Evolutionary conservation across 1,284 basidiomycete genomes (phyloP).

Genomic region (Fistulinella staudtii): DNA sequence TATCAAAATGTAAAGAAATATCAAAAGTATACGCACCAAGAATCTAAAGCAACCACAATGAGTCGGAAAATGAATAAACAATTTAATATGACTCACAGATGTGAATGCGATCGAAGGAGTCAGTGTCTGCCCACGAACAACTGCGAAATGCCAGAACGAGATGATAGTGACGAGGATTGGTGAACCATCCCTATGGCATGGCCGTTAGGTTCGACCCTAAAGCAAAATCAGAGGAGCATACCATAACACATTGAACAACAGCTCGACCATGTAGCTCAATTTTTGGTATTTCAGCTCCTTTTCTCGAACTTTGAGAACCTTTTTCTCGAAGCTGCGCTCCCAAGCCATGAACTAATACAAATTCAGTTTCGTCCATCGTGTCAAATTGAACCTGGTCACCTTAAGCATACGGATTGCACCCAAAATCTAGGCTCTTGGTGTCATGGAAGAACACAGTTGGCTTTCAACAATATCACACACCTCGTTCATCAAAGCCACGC

Average conservation of each 20-base stretch:
- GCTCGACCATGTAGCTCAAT: slow-evolving; percentile 83
- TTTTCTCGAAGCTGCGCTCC: slow-evolving; percentile 86
- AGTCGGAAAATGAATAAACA: not conserved
- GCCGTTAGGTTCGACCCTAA: slow-evolving; percentile 4
- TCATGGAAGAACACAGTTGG: not conserved
- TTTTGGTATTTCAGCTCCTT: slow-evolving; percentile 83
- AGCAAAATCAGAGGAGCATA: slow-evolving; percentile 26
- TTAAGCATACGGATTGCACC: slow-evolving; percentile 94
- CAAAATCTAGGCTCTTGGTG: slow-evolving; percentile 50
- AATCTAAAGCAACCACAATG: slow-evolving; percentile 36
- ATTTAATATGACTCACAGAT: slow-evolving; percentile 44
- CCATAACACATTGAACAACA: slow-evolving; percentile 79
- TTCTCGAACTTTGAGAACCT: slow-evolving; percentile 69
- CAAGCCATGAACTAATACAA: slow-evolving; percentile 81
- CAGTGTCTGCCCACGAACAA: slow-evolving; percentile 62
- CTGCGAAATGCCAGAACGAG: slow-evolving; percentile 81
- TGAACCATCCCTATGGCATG: slow-evolving; percentile 55
- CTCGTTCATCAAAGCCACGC: slow-evolving; percentile 91
- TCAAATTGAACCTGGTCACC: slow-evolving; percentile 33
- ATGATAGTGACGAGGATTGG: slow-evolving; percentile 75
- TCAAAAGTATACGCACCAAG: slow-evolving; percentile 36
- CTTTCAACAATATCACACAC: slow-evolving; percentile 31
- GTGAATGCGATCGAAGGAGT: slow-evolving; percentile 78
- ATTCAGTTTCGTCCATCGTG: slow-evolving; percentile 7
- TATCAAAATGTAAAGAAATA: not conserved